These are phyloP conservation scores for Xerocomus tenax DNA, from an alignment of 1,284 basidiomycete species.

Conservation along the genomic window DNA sequence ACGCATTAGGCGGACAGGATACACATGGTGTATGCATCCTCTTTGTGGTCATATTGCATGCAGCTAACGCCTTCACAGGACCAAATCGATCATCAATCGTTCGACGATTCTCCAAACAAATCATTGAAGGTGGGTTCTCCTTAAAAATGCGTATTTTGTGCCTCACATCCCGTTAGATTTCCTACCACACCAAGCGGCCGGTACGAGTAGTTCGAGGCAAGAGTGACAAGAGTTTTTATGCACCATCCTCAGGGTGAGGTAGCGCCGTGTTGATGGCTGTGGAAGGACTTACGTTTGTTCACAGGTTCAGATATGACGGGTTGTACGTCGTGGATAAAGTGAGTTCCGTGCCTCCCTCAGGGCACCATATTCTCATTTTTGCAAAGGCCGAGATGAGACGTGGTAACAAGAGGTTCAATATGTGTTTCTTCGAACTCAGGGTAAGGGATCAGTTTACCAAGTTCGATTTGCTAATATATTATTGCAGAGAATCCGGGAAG, in stretches of 20 bases:
- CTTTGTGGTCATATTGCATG: neutral
- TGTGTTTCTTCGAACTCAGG: slow-evolving; percentile 29
- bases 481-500: slow-evolving; percentile 22
- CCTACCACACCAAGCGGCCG: slow-evolving; percentile 29
- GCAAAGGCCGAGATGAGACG: slow-evolving; percentile 12
- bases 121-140: slow-evolving; percentile 26
- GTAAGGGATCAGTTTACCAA: slow-evolving; percentile 10
- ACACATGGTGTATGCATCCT: slow-evolving; percentile 13
- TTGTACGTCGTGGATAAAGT: slow-evolving; percentile 35
- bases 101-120: slow-evolving; percentile 28
- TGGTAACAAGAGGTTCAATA: slow-evolving; percentile 19
- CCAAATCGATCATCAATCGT: slow-evolving; percentile 33
- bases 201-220: slow-evolving; percentile 38
- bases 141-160: neutral
- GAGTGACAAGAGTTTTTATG: slow-evolving; percentile 20
- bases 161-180: slow-evolving; percentile 19
- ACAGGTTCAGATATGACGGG: slow-evolving; percentile 42
- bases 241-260: slow-evolving; percentile 32
- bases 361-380: slow-evolving; percentile 3
- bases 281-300: neutral
- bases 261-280: too few species aligned
- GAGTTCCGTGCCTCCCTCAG: neutral
- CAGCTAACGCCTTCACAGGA: slow-evolving; percentile 2
- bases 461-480: neutral
- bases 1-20: slow-evolving; percentile 24